Base-by-base conservation (phyloP, 1,139 yeast species). In the Kazachstania sp. region DNA sequence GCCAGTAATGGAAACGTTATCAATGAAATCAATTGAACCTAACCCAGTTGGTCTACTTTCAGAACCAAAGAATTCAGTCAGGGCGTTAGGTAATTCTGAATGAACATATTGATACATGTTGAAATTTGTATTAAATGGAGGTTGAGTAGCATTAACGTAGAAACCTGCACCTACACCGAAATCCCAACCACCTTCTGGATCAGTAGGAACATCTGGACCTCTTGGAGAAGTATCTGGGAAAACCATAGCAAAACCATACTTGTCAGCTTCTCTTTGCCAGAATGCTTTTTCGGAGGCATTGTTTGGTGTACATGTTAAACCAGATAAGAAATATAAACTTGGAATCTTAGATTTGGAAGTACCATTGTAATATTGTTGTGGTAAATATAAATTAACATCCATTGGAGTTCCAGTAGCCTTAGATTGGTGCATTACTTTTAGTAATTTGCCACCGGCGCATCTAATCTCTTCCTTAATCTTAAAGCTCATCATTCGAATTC, bases 211-310 rank as follows among this genome's bases (percentile, higher is more conserved):
- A 49, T 73, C 72, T n/a, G 86, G 85, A n/a, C 95, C 96, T 56
- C 97, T 79, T 47, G 98, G 97, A 2, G 97, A 90, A 3, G 98
- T 92, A 66, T 92, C 98, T 16, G 98, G 97, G 66, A 85, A 90
- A 1, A 92, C 86, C 23, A 92, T 68, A 0, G 95, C 95, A 65
- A 92, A 82, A 2, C 95, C 95, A 60, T 79, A 78, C 60, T 83
- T 77, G 54, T 81, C 77, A 9, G 96, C 96, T 65, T 81, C 82
- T 51, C 81, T 78, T 59, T 84, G 92, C 71, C 94, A 78, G 58
- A 81, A 86, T 1, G 97, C 95, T 75, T 92, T 92, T 61, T 92
- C 98, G n/a, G 86, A 74, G 49, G 95, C 95, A 64, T 90, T 92
- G 68, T 86, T 81, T 39, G 97, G 97, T 1, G 95, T 83, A 65